Base-by-base conservation (phyloP, 192 early-diverging fungal species). In the Coemansia pectinata region DNA sequence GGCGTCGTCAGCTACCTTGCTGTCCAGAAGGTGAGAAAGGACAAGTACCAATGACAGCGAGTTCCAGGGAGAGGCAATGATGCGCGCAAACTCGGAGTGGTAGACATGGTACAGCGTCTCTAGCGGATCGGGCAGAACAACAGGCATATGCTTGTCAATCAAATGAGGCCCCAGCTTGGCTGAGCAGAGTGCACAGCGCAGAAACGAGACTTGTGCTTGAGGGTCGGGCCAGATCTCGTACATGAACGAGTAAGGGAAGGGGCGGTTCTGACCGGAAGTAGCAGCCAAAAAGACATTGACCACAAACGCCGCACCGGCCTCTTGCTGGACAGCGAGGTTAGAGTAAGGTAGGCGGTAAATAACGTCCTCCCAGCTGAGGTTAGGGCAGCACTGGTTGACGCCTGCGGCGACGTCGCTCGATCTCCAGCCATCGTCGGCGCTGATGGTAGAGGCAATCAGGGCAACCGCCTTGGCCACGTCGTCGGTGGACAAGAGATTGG, bases 221-320 rank as follows among this genome's bases (percentile, higher is more conserved):
- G 81, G 42, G 23, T 84, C 71, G 10, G 77, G 77, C 81, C 81
- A 84, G 47, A 79, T 76, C 50, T 84, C 81, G 65, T 79, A 84
- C 77, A 84, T 79, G 52, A 78, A 74, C 29, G 77, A 79, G 65
- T 76, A 84, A 4, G 81, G 81, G 59, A 79, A 84, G 7, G 77
- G 72, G 21, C 74, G 63, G 73, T 66, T 76, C 31, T 84, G 76
- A 9, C 74, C 73, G 2, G 71, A 47, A 9, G 77, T 79, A 2
- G 77, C 81, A 10, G 73, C 70, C 27, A 79, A 65, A 36, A 74
- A 79, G 17, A 57, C 47, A 29, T 73, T 66, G 44, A 76, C 73
- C 23, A 84, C 68, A 62, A 84, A 84, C 19, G 65, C 61, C n/a
- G 71, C 76, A 27, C 81, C 81, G 21, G 59, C 41, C 66, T 84